These are phyloP conservation scores for Taxillus chinensis DNA, from an alignment of 164 flowering plant species.

Conservation along the genomic window DNA sequence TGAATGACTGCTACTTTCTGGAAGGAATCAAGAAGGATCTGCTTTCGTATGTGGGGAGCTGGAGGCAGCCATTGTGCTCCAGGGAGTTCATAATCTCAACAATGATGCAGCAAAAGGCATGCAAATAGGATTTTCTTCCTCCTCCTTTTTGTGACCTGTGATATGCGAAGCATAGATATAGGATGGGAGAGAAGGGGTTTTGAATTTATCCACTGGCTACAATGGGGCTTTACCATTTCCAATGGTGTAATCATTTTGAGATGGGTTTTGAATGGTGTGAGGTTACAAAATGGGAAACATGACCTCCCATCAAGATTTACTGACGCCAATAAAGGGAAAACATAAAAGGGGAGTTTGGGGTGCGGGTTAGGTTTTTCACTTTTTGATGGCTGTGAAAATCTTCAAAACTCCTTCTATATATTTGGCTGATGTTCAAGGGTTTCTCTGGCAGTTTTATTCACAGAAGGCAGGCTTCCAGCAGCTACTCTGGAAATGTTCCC, in stretches of 20 bases:
- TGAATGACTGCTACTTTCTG: constrained; percentile 3
- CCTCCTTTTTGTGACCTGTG: constrained; percentile 3
- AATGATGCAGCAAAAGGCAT: constrained; percentile 53
- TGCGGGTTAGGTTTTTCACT: constrained; percentile 21
- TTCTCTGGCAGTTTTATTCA: constrained; percentile 69
- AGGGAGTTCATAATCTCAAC: constrained; percentile 44
- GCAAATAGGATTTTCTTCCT: constrained; percentile 36
- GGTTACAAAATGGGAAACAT: constrained; percentile 48
- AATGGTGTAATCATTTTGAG: constrained; percentile 50
- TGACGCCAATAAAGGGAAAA: constrained; percentile 42
- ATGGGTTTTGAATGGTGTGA: constrained; percentile 51
- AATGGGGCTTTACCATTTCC: constrained; percentile 39
- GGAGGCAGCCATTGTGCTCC: constrained; percentile 79
- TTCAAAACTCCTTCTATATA: constrained; percentile 12
- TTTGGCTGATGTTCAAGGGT: constrained; percentile 24
- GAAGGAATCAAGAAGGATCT: constrained; percentile 70
- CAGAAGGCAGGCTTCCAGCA: constrained; percentile 38
- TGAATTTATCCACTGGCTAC: constrained; percentile 30
- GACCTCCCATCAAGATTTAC: constrained; percentile 29
- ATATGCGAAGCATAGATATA: constrained; percentile 30
- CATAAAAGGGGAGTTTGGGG: constrained; percentile 13
- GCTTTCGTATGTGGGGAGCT: constrained; percentile 89
- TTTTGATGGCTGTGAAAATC: constrained; percentile 12
- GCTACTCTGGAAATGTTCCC: constrained; percentile 97
- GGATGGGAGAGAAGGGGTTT: constrained; percentile 21